Evolutionary conservation across 2,329 filamentous ascomycete species (phyloP).

Genomic region (Cercospora zeae-maydis): DNA sequence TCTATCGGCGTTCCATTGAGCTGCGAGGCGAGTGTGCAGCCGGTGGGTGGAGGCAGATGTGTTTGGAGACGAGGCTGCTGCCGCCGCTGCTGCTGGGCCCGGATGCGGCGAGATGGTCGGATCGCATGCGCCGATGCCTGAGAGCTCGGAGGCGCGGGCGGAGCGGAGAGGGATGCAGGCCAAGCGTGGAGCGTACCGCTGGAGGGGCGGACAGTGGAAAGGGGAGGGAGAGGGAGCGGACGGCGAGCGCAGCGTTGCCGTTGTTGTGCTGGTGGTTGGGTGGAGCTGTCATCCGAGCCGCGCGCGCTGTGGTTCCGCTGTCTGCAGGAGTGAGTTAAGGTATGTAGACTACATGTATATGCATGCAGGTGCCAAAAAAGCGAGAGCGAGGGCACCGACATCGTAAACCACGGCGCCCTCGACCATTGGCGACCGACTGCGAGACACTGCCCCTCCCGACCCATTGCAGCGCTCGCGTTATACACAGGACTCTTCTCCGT

Average conservation of each 20-base stretch:
- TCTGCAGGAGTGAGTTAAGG: no score
- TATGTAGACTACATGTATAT: no score
- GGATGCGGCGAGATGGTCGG: background rate
- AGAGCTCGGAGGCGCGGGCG: background rate
- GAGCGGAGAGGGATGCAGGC: background rate
- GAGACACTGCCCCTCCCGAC: background rate
- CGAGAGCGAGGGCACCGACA: conserved; percentile 1
- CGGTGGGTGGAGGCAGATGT: background rate
- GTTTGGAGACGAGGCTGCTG: background rate
- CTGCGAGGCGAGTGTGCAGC: background rate
- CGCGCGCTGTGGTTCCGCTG: background rate
- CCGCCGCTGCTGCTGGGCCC: background rate
- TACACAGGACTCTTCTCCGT: background rate
- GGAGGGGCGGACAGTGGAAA: background rate
- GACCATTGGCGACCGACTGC: background rate
- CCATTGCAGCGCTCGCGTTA: background rate
- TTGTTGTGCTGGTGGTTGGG: background rate
- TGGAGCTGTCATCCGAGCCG: conserved; percentile 3
- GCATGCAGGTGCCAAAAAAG: background rate
- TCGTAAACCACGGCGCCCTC: background rate
- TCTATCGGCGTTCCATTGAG: conserved; percentile 19
- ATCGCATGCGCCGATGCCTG: background rate
- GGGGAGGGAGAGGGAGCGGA: background rate
- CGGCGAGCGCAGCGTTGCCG: background rate
- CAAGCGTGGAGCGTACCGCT: background rate